These are phyloP conservation scores for Pyricularia grisea DNA, from an alignment of 2,329 filamentous ascomycete species.

Conservation along the genomic window DNA sequence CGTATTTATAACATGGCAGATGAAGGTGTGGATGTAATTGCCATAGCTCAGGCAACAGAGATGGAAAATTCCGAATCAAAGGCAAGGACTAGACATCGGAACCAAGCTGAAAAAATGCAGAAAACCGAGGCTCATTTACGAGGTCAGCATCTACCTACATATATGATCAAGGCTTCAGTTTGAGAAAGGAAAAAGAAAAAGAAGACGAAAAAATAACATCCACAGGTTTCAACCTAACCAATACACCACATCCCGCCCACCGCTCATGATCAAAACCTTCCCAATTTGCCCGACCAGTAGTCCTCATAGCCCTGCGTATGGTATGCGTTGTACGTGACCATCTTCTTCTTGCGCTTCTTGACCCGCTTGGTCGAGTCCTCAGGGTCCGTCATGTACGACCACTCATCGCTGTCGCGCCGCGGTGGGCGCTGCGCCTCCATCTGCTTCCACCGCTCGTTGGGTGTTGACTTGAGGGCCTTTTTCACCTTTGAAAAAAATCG, in stretches of 20 bases:
- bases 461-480: neutral
- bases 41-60: too few species aligned
- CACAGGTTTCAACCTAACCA: neutral
- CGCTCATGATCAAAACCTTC: neutral
- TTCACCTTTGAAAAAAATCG: neutral
- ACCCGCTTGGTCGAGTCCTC: neutral
- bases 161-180: neutral
- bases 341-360: slow-evolving; percentile 5
- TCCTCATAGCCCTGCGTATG: neutral
- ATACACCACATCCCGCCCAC: neutral
- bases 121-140: too few species aligned
- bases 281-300: neutral
- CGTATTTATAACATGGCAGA: neutral
- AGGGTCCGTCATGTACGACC: slow-evolving; percentile 2
- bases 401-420: slow-evolving; percentile 4
- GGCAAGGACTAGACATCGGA: too few species aligned
- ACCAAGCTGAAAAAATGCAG: too few species aligned
- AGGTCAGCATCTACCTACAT: neutral
- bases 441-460: neutral
- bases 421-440: neutral
- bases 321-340: neutral
- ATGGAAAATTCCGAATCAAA: too few species aligned
- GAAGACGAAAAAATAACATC: too few species aligned
- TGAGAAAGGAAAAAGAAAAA: too few species aligned
- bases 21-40: neutral